These are phyloP conservation scores for Spergularia bocconei DNA, from an alignment of 148 eudicot species.

Conservation along the genomic window DNA sequence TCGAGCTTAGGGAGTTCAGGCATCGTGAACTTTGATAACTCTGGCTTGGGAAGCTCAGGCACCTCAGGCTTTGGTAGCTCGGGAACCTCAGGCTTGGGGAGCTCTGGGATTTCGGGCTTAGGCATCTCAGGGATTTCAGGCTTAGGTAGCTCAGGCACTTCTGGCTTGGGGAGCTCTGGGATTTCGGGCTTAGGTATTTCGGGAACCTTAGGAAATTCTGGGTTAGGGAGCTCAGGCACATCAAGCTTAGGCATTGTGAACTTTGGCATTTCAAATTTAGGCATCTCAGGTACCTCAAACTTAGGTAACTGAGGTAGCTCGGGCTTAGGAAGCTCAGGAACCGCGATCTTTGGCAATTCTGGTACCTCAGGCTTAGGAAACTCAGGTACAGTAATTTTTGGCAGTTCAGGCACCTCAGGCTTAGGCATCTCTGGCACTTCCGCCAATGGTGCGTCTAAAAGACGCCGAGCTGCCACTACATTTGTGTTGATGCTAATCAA, in stretches of 20 bases:
- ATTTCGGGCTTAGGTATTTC: background rate
- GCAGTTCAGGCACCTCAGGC: constrained; percentile 9
- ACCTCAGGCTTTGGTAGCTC: constrained; percentile 12
- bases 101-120: constrained; percentile 7
- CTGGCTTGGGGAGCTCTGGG: constrained; percentile 14
- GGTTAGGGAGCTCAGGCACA: constrained; percentile 13
- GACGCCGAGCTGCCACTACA: constrained; percentile 21
- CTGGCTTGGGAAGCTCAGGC: constrained; percentile 15
- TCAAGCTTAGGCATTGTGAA: background rate
- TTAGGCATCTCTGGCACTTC: background rate
- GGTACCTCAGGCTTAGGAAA: constrained; percentile 3
- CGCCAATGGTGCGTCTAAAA: constrained; percentile 19
- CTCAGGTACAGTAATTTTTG: constrained; percentile 3
- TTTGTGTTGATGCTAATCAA: background rate
- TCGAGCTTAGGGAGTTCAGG: constrained; percentile 5
- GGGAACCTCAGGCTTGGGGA: constrained; percentile 3
- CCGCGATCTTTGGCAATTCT: background rate
- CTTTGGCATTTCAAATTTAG: constrained; percentile 1
- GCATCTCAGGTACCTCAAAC: background rate
- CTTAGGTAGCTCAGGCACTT: constrained; percentile 16
- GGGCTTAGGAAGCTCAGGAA: constrained; percentile 13
- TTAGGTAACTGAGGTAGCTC: background rate
- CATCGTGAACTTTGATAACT: constrained; percentile 11
- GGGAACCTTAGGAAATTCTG: background rate
- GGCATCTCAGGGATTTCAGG: constrained; percentile 10